A percentile compares a stretch with the other conserved stretches of the same genome.
phyloP scores from a whole-genome alignment of 768 basidiomycete species.

The Kwoniella dendrophila region DNA sequence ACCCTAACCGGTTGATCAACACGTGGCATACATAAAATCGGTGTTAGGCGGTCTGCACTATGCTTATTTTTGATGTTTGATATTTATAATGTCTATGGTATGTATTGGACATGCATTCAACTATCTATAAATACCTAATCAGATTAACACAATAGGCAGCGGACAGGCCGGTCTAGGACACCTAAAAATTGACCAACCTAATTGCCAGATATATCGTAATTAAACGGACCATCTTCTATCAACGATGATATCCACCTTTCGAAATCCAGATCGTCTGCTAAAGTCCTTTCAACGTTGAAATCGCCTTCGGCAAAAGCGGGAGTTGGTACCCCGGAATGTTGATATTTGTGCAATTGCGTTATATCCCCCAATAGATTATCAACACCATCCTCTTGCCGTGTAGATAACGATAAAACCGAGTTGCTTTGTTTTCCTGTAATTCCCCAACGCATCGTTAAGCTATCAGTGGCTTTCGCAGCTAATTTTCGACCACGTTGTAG shows the following conservation, averaged over 20 bases:
- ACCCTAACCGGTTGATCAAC: background rate
- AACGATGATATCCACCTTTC: background rate
- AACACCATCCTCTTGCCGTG: no score
- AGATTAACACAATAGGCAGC: no score
- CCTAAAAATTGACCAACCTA: no score
- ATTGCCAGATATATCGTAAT: background rate
- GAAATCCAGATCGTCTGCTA: background rate
- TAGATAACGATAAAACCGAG: no score
- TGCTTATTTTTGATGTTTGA: no score
- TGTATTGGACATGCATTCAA: no score
- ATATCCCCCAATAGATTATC: background rate
- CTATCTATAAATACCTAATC: no score
- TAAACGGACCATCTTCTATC: background rate
- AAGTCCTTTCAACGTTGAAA: background rate
- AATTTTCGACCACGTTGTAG: background rate
- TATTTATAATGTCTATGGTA: no score
- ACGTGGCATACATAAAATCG: no score
- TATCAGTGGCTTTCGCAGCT: background rate
- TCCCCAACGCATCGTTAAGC: background rate
- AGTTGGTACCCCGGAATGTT: background rate
- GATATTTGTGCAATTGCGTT: background rate
- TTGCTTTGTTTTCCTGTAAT: background rate
- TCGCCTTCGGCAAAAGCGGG: background rate
- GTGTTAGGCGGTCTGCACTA: no score
- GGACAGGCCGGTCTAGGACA: no score